Conservation (phyloP, 768 basidiomycete genomes). For the Termitomyces sp. region DNA sequence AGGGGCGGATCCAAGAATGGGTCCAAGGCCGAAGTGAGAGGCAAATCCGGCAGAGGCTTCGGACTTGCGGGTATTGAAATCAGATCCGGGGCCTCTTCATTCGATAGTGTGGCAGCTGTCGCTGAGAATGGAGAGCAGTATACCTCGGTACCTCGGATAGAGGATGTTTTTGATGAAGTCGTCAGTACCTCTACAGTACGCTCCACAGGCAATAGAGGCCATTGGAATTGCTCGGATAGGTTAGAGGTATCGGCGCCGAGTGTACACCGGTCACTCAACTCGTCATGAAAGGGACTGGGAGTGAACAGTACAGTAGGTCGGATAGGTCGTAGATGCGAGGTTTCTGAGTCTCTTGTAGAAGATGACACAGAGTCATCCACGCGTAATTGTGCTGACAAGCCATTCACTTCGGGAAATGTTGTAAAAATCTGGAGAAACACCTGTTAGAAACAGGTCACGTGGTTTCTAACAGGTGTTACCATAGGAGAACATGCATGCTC, state of each 20-base stretch:
- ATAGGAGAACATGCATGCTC: too few relatives aligned
- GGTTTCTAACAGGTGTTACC: too few relatives aligned
- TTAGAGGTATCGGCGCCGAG: too few relatives aligned
- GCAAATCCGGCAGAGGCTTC: not conserved
- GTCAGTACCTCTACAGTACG: not conserved
- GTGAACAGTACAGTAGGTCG: not conserved
- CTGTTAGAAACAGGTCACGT: too few relatives aligned
- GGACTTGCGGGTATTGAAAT: not conserved
- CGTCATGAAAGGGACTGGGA: not conserved
- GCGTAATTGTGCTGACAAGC: not conserved
- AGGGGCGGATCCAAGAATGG: not conserved
- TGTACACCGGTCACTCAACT: not conserved
- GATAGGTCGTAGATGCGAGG: too few relatives aligned
- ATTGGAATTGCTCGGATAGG: not conserved
- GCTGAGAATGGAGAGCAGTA: not conserved
- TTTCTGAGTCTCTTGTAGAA: not conserved
- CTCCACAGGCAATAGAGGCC: not conserved
- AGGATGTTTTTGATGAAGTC: not conserved
- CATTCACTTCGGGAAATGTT: too few relatives aligned
- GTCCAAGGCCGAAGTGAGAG: not conserved
- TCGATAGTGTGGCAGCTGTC: not conserved
- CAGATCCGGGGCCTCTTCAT: not conserved
- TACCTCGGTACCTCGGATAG: not conserved
- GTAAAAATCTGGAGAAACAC: too few relatives aligned
- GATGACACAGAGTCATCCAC: not conserved